Evolutionary conservation across 2,329 filamentous ascomycete species (phyloP).

Genomic region (Cordyceps fumosorosea): DNA sequence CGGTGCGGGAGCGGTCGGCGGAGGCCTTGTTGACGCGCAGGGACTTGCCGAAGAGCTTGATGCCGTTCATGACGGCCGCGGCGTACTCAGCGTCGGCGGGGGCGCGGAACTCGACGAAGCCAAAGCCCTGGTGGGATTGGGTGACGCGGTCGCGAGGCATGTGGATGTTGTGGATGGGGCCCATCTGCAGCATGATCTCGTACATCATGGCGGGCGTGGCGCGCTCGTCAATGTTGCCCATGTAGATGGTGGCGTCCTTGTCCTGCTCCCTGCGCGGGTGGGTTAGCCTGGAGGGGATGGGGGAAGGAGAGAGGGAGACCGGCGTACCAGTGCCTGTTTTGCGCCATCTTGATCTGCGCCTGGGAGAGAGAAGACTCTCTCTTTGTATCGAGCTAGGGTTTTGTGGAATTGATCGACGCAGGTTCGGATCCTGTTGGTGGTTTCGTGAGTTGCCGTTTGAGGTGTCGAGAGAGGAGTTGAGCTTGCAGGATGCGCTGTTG

Average conservation of each 20-base stretch:
- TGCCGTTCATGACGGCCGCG: conserved; percentile 91
- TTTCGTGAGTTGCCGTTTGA: neutral
- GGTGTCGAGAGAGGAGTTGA: neutral
- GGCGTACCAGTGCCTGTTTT: conserved; percentile 64
- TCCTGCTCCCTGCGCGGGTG: conserved; percentile 73
- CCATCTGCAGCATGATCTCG: conserved; percentile 97
- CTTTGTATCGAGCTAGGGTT: neutral
- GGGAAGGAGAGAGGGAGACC: neutral
- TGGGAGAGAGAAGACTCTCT: neutral
- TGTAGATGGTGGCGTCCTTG: conserved; percentile 96
- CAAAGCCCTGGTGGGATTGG: conserved; percentile 93
- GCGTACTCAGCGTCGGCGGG: conserved; percentile 96
- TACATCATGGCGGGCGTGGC: conserved; percentile 85
- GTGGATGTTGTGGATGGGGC: conserved; percentile 95
- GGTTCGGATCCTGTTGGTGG: neutral
- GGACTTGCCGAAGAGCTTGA: conserved; percentile 87
- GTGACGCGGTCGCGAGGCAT: conserved; percentile 97
- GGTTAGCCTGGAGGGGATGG: neutral
- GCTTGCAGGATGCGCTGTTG: neutral
- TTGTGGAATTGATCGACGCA: conserved; percentile 3
- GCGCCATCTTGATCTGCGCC: conserved; percentile 50
- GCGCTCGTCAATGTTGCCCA: conserved; percentile 97
- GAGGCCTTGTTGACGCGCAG: conserved; percentile 90
- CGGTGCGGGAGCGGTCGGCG: conserved; percentile 86
- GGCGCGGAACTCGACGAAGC: conserved; percentile 96